These are phyloP conservation scores for Microstegium vimineum DNA, from an alignment of 176 grass and related monocot genomes.

Conservation along the genomic window DNA sequence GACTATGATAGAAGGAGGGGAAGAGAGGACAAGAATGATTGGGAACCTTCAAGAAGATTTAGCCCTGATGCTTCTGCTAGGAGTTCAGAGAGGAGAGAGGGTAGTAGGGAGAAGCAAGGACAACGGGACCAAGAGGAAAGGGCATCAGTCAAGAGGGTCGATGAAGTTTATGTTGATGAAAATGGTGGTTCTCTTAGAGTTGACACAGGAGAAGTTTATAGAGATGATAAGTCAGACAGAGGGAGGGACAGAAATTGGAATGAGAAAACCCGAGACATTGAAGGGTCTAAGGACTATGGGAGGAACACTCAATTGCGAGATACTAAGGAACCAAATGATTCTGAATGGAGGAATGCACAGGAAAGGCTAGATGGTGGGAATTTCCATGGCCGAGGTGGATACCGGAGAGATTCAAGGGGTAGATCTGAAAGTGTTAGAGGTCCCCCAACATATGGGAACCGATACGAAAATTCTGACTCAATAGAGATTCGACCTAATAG, in stretches of 20 bases:
- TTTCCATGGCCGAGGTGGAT: slow-evolving; percentile 50
- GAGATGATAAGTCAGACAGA: slow-evolving; percentile 51
- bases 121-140: slow-evolving; percentile 31
- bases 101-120: slow-evolving; percentile 43
- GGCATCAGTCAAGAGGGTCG: slow-evolving; percentile 31
- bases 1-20: slow-evolving; percentile 36
- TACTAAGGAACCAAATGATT: slow-evolving; percentile 51
- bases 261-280: slow-evolving; percentile 27
- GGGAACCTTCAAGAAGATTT: slow-evolving; percentile 46
- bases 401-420: slow-evolving; percentile 67
- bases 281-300: slow-evolving; percentile 57
- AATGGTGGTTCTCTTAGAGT: slow-evolving; percentile 17
- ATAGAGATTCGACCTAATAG: slow-evolving; percentile 87
- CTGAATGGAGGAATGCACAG: slow-evolving; percentile 48
- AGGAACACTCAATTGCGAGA: slow-evolving; percentile 47
- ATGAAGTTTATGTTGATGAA: slow-evolving; percentile 41
- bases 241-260: slow-evolving; percentile 37
- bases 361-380: slow-evolving; percentile 58
- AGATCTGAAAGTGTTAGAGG: slow-evolving; percentile 74
- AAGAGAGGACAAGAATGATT: slow-evolving; percentile 42
- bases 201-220: slow-evolving; percentile 37
- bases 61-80: slow-evolving; percentile 33
- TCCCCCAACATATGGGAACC: slow-evolving; percentile 55
- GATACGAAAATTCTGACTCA: slow-evolving; percentile 88
- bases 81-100: slow-evolving; percentile 42